A percentile compares a stretch with the other conserved stretches of the same genome.
Evolutionary conservation across 2,329 filamentous ascomycete species (phyloP).

Genomic region (Fusarium brevicatenulatum): DNA sequence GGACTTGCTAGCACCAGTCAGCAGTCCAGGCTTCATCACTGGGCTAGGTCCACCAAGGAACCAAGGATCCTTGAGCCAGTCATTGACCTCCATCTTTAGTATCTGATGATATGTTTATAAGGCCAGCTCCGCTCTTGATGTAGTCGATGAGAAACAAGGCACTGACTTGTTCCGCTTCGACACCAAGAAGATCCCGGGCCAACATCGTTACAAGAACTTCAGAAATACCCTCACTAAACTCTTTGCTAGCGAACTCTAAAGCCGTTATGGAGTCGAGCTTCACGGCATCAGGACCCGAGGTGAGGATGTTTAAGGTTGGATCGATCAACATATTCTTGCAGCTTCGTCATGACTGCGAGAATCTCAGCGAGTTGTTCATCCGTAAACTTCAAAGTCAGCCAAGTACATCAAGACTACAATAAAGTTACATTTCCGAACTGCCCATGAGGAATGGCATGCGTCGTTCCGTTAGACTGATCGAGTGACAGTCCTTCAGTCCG

Average conservation of each 20-base stretch:
- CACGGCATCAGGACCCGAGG: background rate
- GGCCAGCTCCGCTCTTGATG: constrained; percentile 20
- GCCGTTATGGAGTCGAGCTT: constrained; percentile 3
- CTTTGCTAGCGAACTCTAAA: background rate
- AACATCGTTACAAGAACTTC: background rate
- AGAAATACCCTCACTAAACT: fast-evolving
- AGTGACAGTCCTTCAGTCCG: background rate
- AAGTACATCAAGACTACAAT: fast-evolving
- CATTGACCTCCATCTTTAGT: constrained; percentile 14
- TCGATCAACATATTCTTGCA: background rate
- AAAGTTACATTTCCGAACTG: background rate
- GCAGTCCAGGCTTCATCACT: background rate
- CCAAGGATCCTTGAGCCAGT: background rate
- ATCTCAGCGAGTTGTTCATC: background rate
- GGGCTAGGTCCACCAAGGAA: background rate
- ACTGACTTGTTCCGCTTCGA: background rate
- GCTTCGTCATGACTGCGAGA: background rate
- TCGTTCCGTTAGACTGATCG: background rate
- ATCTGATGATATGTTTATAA: constrained; percentile 17
- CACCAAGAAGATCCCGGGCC: background rate
- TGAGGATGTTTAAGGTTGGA: background rate
- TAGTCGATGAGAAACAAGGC: constrained; percentile 22
- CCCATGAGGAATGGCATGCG: background rate
- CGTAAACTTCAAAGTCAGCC: background rate
- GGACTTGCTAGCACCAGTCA: background rate